Base-by-base conservation (phyloP, 768 basidiomycete genomes). In the Dioszegia hungarica region DNA sequence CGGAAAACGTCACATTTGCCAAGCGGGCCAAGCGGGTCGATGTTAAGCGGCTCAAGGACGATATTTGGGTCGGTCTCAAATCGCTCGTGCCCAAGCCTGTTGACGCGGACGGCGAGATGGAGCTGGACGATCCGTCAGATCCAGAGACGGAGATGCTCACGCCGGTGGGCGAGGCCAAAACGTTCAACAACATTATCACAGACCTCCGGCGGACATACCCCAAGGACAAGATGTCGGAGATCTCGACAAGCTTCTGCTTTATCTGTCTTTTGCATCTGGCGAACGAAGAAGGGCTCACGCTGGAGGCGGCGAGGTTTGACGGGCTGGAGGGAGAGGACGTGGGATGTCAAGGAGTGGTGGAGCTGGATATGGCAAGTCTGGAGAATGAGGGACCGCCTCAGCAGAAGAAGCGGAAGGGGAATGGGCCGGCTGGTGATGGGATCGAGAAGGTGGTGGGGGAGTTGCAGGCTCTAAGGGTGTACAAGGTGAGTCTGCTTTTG, bases 241-340 rank as follows among this genome's bases (percentile, higher is more conserved):
- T 98, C 72, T 95, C 92, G 74, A 98, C 95, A 15, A 94, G 90
- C 62, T 98, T 94, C 84, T 98, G 94, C 75, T 99, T 98, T 80
- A 99, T 98, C 74, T 98, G 95, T 70, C 79, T 98, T 24, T 79
- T 99, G 17, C 95, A 98, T 79, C 78, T 98, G 40, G 94, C 94
- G 17, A 98, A 99, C 73, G 95, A 98, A 77, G 88, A 90, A 68
- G 95, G 94, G 1, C 80, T 98, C 46, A 88, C 87, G 71, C 82
- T 99, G 33, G 87, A 78, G 60, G 66, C 74, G 9, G 76, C 70
- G 5, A 47, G 76, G 24, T 71, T 68, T 41, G 74, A 73, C 27
- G 72, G 68, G 5, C 61, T 62, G 28, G 71, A 69, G 15, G 62
- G 54, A 33, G 67, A 64, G 41, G 72, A 73, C 55, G 65, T 67